Evolutionary conservation across 2,329 filamentous ascomycete species (phyloP), one percentile per base, ranked within the genome.

Genomic region (Rachicladosporium sp.): DNA sequence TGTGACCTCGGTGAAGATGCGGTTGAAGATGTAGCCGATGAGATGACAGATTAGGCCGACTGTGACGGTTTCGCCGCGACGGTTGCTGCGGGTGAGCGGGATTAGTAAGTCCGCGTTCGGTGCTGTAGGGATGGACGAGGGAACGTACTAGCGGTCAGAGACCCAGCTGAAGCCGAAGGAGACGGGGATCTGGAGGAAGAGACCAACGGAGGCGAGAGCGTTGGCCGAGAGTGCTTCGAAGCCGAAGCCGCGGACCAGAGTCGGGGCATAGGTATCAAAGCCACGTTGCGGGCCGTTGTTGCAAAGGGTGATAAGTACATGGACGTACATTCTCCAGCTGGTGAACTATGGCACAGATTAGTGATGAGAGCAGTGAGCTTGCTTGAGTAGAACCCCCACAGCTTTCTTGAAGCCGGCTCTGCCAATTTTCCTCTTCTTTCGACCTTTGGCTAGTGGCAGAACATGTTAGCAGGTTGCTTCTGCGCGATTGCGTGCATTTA

Each of bases 11-110:
- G 69, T 71, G 48, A 74, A 73, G 47, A 60, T 60, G 12, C 70
- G 67, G 51, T 73, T 73, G 56, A 74, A 67, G 38, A 73, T 58
- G 44, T 73, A 73, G 34, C 68, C 70, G 6, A 73, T 52, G 21
- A 73, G 47, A 41, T 72, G 66, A 46, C 61, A 61, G 40, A 53
- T 62, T 19, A 74, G 48, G 15, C 67, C 70, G 2, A 58, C 55
- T 35, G 73, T 69, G 40, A 73, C 70, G 0, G 70, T 73, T 46
- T 71, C 67, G 6, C 69, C 69, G 36, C 71, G 66, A 29, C 57
- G 60, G 49, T 70, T 63, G 42, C 63, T 68, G 30, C 6, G 30
- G 15, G 15, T 19, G 5, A 19, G 15, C 15, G 15, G 15, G 15
- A 19, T 19, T 19, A 19, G 15, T 19, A 5, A 3, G 3, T 19